Base-by-base conservation (phyloP, 371 early-diverging fungal species). In the Pancytospora epiphaga region DNA sequence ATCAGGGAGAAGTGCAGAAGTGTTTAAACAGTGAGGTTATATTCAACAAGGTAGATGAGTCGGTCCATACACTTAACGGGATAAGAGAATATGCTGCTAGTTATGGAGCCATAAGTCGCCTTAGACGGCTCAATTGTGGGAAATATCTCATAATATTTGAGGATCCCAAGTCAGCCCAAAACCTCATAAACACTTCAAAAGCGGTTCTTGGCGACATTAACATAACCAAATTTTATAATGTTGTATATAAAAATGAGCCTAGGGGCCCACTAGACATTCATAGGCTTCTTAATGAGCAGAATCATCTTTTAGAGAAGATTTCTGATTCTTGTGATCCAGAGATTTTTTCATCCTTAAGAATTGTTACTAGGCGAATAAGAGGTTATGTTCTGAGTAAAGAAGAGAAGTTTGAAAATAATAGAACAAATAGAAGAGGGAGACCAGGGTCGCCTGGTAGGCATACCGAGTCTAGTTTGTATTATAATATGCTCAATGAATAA, bases 181-280 rank as follows among this genome's bases (percentile, higher is more conserved):
- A 47, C 3, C n/a, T 73, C 0, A 60, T 77, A 9, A 43, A 54
- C 2, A 56, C 49, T 34, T 25, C 38, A 3, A 52, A 30, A 32
- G 66, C 43, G 18, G 68, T 77, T 6, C 22, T 73, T 3, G 70
- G 47, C 6, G 71, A 73, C 33, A 1, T 19, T 34, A 50, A 30
- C 32, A 70, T 77, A 27, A 77, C 63, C 52, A 77, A 77, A 40
- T 77, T 63, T 64, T 77, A 40, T 57, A 73, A 77, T 62, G 36
- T 75, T 15, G 64, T 36, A 39, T n/a, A n/a, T n/a, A n/a, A n/a
- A n/a, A n/a, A n/a, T n/a, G n/a, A n/a, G n/a, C 33, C n/a, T 32
- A 36, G 18, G 54, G 32, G 6, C 4, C 9, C n/a, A 4, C 19
- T 51, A 33, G 75, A 75, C 29, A 30, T 75, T 33, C 25, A 32